phyloP scores from a whole-genome alignment of 1,284 basidiomycete genomes.

The Trichosporon faecale region DNA sequence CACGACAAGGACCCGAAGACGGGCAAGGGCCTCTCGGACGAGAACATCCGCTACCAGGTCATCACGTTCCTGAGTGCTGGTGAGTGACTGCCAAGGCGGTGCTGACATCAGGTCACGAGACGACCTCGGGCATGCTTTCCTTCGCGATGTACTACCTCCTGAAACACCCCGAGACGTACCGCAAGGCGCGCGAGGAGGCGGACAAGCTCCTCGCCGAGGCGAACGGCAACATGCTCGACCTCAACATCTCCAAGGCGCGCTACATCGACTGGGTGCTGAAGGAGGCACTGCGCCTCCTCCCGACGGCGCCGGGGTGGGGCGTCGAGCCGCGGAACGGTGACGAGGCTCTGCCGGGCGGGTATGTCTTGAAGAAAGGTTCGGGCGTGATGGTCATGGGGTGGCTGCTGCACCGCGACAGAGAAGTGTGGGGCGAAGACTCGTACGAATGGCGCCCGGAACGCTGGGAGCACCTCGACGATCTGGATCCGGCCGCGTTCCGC shows the following conservation, averaged over 20 bases:
- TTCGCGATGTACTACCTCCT: slow-evolving; percentile 52
- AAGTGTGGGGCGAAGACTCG: slow-evolving; percentile 58
- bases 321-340: slow-evolving; percentile 42
- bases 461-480: slow-evolving; percentile 55
- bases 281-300: slow-evolving; percentile 55
- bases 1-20: slow-evolving; percentile 55
- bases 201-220: slow-evolving; percentile 52
- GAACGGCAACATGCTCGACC: not conserved
- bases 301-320: slow-evolving; percentile 47
- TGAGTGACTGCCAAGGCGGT: not conserved
- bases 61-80: slow-evolving; percentile 59
- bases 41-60: slow-evolving; percentile 56
- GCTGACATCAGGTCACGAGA: slow-evolving; percentile 57
- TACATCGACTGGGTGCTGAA: slow-evolving; percentile 57
- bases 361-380: slow-evolving; percentile 51
- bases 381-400: slow-evolving; percentile 47
- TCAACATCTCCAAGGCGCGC: slow-evolving; percentile 46
- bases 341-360: slow-evolving; percentile 45
- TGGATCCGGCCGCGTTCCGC: slow-evolving; percentile 51
- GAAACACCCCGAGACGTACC: slow-evolving; percentile 56
- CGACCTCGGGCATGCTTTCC: slow-evolving; percentile 50
- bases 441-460: slow-evolving; percentile 50
- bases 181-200: slow-evolving; percentile 59
- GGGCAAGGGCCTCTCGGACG: slow-evolving; percentile 53
- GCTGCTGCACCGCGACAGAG: slow-evolving; percentile 53